phyloP scores from a whole-genome alignment of 2,329 filamentous ascomycete genomes.

The Knoxdaviesia proteae region DNA sequence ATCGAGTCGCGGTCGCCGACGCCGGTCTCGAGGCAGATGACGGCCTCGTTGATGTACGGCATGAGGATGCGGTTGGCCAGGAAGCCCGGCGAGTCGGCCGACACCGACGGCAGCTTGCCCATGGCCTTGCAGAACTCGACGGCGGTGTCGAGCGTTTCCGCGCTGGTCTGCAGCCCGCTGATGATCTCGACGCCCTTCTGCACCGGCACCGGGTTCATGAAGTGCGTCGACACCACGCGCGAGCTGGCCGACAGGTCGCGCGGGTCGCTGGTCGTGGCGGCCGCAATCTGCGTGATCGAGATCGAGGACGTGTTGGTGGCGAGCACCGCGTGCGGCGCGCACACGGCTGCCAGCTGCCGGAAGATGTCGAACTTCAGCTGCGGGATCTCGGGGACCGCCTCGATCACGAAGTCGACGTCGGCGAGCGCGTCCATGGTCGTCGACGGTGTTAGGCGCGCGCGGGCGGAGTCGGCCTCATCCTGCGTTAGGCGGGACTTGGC shows the following conservation, averaged over 20 bases:
- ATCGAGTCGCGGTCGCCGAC: constrained; percentile 81
- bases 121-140: constrained; percentile 74
- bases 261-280: constrained; percentile 58
- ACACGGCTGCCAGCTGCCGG: constrained; percentile 57
- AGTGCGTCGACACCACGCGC: constrained; percentile 85
- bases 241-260: constrained; percentile 64
- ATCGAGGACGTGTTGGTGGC: constrained; percentile 99
- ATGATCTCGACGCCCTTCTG: constrained; percentile 98
- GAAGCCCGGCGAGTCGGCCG: constrained; percentile 81
- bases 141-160: constrained; percentile 61
- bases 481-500: constrained; percentile 69
- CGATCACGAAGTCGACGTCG: constrained; percentile 89
- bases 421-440: constrained; percentile 59
- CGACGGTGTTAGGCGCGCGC: constrained; percentile 45
- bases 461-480: constrained; percentile 54
- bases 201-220: constrained; percentile 97
- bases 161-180: constrained; percentile 74
- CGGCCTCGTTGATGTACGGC: constrained; percentile 97
- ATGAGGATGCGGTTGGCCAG: constrained; percentile 92
- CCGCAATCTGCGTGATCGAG: constrained; percentile 88
- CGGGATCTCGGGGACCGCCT: constrained; percentile 86
- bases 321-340: constrained; percentile 67
- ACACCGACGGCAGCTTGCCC: constrained; percentile 79
- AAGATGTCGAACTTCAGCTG: constrained; percentile 80
- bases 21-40: constrained; percentile 88